These are phyloP conservation scores for Aureobasidium sp. DNA, from an alignment of 2,329 filamentous ascomycete species.

Conservation along the genomic window DNA sequence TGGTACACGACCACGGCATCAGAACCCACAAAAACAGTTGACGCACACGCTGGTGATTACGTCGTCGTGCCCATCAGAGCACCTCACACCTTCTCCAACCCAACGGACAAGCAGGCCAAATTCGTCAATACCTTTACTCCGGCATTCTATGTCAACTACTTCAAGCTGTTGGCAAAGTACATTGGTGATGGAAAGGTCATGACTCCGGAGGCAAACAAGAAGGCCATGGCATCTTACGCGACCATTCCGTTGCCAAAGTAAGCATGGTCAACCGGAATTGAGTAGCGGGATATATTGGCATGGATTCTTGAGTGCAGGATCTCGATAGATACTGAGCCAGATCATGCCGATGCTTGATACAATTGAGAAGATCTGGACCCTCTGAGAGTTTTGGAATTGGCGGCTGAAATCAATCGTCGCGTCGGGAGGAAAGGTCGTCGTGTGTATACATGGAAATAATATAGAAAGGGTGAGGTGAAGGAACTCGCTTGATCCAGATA, in stretches of 20 bases:
- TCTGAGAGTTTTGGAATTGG: neutral
- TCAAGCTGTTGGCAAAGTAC: constrained; percentile 42
- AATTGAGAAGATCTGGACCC: neutral
- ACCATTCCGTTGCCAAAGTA: constrained; percentile 24
- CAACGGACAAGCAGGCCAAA: constrained; percentile 43
- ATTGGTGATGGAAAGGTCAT: constrained; percentile 35
- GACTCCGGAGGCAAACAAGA: constrained; percentile 40
- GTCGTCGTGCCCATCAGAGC: constrained; percentile 46
- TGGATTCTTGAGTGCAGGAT: neutral
- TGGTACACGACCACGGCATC: constrained; percentile 25
- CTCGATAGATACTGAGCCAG: neutral
- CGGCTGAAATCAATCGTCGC: neutral
- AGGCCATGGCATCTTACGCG: constrained; percentile 43
- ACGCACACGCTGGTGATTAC: constrained; percentile 45
- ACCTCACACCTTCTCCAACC: constrained; percentile 49
- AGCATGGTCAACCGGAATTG: neutral
- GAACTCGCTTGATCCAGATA: no score
- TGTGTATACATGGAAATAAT: neutral
- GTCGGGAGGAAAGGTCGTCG: neutral
- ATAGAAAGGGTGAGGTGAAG: neutral
- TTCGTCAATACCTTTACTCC: constrained; percentile 52
- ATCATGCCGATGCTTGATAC: neutral
- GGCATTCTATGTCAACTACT: constrained; percentile 50
- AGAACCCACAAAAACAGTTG: constrained; percentile 32
- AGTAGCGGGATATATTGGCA: neutral